Evolutionary conservation across 495 filamentous ascomycete genomes (phyloP).

Genomic region (Bombardia bombarda): DNA sequence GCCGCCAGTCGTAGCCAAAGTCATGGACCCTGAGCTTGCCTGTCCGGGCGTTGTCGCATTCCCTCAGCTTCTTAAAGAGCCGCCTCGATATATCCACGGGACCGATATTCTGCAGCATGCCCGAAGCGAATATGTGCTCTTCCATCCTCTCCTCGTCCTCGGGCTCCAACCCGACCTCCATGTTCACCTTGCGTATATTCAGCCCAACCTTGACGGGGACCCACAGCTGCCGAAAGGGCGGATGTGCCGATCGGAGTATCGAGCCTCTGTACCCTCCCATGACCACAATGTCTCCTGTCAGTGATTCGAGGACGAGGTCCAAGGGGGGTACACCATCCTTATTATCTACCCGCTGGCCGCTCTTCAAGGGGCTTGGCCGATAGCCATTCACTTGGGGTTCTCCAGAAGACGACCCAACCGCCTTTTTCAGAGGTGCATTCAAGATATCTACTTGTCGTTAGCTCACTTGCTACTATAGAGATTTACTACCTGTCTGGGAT

Average conservation of each 20-base stretch:
- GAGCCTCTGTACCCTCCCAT: slow-evolving; percentile 91
- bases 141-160: slow-evolving; percentile 85
- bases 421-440: slow-evolving; percentile 31
- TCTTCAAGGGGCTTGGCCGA: slow-evolving; percentile 5
- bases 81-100: slow-evolving; percentile 83
- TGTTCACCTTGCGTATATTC: slow-evolving; percentile 83
- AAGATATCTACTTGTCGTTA: slow-evolving; percentile 20
- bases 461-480: slow-evolving; percentile 7
- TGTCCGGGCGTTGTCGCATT: slow-evolving; percentile 60
- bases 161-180: slow-evolving; percentile 75
- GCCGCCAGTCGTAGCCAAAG: slow-evolving; percentile 93
- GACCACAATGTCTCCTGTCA: slow-evolving; percentile 81
- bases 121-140: slow-evolving; percentile 69
- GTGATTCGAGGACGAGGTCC: slow-evolving; percentile 54
- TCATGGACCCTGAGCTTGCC: slow-evolving; percentile 75
- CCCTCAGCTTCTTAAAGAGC: slow-evolving; percentile 68
- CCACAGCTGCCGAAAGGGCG: slow-evolving; percentile 79
- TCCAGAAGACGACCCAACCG: slow-evolving; percentile 10
- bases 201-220: slow-evolving; percentile 90
- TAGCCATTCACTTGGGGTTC: slow-evolving; percentile 1
- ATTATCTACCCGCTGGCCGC: slow-evolving; percentile 13
- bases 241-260: slow-evolving; percentile 73
- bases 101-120: slow-evolving; percentile 83
- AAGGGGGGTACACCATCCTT: slow-evolving; percentile 35
- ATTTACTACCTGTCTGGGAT: slow-evolving; percentile 22